Evolutionary conservation across 495 filamentous ascomycete genomes (phyloP).

Genomic region (Podospora appendiculata): DNA sequence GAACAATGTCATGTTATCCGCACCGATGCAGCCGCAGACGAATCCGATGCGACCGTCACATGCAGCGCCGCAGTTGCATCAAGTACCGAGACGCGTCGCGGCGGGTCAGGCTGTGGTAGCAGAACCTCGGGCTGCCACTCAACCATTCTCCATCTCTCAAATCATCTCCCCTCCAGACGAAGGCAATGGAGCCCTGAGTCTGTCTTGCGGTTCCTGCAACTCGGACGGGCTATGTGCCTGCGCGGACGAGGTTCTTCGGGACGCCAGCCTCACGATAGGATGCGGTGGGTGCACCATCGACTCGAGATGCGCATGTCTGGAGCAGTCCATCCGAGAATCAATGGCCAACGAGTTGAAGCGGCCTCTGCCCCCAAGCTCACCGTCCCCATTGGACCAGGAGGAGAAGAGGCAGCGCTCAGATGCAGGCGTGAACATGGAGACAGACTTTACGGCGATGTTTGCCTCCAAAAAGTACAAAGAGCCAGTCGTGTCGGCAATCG

Average conservation of each 20-base stretch:
- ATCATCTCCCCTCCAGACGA: constrained; percentile 40
- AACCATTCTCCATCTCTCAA: constrained; percentile 38
- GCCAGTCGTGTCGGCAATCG: too few species aligned
- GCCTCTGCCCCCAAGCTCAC: constrained; percentile 24
- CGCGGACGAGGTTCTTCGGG: constrained; percentile 39
- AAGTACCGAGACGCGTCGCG: not conserved
- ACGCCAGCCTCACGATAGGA: constrained; percentile 34
- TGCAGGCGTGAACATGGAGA: constrained; percentile 43
- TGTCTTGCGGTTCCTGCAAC: constrained; percentile 44
- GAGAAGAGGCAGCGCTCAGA: constrained; percentile 43
- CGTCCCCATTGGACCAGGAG: constrained; percentile 43
- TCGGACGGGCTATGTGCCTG: constrained; percentile 44
- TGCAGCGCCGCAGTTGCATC: constrained; percentile 15
- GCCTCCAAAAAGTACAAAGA: constrained; percentile 22
- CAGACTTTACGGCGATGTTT: constrained; percentile 66
- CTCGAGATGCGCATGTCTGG: constrained; percentile 61
- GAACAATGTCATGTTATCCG: not conserved
- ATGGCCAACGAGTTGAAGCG: constrained; percentile 30
- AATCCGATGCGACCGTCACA: constrained; percentile 4
- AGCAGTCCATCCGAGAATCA: constrained; percentile 45
- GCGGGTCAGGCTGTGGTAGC: constrained; percentile 4
- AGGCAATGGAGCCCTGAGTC: constrained; percentile 16
- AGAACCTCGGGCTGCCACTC: constrained; percentile 21
- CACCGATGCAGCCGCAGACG: constrained; percentile 9
- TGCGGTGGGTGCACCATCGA: constrained; percentile 57